Conservation (phyloP, 352 stramenopile genomes). For the Phytopythium litorale region DNA sequence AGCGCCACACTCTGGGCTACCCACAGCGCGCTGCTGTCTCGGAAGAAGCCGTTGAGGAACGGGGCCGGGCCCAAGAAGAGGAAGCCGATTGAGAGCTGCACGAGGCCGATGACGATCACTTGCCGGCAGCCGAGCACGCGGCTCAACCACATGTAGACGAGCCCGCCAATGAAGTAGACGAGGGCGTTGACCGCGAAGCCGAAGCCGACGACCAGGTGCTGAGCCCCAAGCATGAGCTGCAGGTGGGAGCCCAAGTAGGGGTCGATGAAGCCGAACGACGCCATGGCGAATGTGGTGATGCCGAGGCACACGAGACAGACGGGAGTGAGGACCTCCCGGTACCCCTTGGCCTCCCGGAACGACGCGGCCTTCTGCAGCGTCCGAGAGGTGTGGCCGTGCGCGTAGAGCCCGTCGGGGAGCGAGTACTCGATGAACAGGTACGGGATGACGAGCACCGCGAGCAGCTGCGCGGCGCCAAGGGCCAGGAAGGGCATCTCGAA, state of each 20-base stretch:
- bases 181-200: constrained; percentile 63
- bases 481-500: constrained; percentile 57
- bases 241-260: constrained; percentile 60
- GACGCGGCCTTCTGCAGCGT: constrained; percentile 18
- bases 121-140: constrained; percentile 56
- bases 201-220: constrained; percentile 49
- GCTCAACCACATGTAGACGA: constrained; percentile 61
- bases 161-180: constrained; percentile 59
- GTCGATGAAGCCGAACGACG: constrained; percentile 71
- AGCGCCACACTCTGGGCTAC: constrained; percentile 45
- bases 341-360: constrained; percentile 31
- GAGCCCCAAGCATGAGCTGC: constrained; percentile 46
- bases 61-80: constrained; percentile 55
- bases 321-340: constrained; percentile 50
- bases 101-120: constrained; percentile 52
- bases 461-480: constrained; percentile 53
- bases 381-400: constrained; percentile 12
- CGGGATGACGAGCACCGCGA: constrained; percentile 57
- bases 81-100: constrained; percentile 46
- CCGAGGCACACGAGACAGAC: constrained; percentile 46
- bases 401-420: constrained; percentile 57
- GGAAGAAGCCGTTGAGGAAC: constrained; percentile 41
- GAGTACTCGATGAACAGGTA: constrained; percentile 78
- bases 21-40: constrained; percentile 39
- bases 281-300: constrained; percentile 57